Evolutionary conservation across 768 basidiomycete species (phyloP), one percentile per base, ranked within the genome.

Genomic region (Fomitopsis serialis): DNA sequence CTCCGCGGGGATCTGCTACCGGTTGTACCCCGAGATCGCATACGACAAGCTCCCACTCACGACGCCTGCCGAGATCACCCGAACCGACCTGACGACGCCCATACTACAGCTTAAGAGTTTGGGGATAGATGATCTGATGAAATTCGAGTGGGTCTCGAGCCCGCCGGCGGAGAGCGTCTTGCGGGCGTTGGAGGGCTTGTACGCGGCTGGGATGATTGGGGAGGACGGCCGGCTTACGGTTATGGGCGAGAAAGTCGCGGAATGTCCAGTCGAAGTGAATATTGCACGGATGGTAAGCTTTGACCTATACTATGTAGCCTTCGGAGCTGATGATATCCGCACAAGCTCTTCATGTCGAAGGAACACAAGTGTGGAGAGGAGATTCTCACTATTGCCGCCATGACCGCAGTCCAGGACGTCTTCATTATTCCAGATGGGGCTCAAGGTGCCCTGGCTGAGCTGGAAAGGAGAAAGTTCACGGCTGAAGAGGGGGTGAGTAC

Each of bases 401-500:
- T 99, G 91, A 89, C 88, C 6, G 80, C 93, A 8, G 80, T 98
- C 7, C 54, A 97, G 92, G 93, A 98, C 61, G 84, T 87, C 2
- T 99, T 99, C 66, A 68, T 95, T 23, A 90, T 91, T 52, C 86
- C 89, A 3, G 90, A 93, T 2, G 94, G 93, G 5, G 83, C 87
- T 8, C 78, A 81, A 5, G 92, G 92, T 12, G 92, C 92, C 1
- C 66, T 92, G 29, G 93, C 89, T 3, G 96, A 98, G 68, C 73
- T 98, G 13, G 95, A 98, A 68, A 78, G 93, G 48, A 74, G 97
- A 53, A 98, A 98, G 66, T 98, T 98, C 62, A 98, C 93, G 0
- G 93, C 95, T 0, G 95, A 98, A 69, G 97, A 99, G 80, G 97
- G 97, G 63, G 93, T 93, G 55, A 63, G 80, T 51, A 25, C n/a